These are phyloP conservation scores for Murraya koenigii DNA, from an alignment of 345 rosid species.

Conservation along the genomic window DNA sequence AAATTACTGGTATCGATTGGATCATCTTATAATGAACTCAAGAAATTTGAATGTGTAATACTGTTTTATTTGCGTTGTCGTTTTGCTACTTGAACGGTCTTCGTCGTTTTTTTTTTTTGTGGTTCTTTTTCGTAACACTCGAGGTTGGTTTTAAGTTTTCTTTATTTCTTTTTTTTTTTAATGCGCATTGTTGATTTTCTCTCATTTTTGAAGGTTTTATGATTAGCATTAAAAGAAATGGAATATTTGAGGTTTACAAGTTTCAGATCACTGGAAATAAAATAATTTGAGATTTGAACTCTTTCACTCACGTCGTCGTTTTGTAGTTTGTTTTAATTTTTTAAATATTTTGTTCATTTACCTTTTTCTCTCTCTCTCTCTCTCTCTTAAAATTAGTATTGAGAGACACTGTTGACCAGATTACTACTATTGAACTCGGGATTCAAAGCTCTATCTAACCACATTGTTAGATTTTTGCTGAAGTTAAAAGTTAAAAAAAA, in stretches of 20 bases:
- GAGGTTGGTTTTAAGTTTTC: too few relatives aligned
- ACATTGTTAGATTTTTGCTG: not conserved
- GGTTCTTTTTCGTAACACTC: too few relatives aligned
- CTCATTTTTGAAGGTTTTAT: not conserved
- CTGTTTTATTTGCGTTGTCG: slow-evolving; percentile 6
- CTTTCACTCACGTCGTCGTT: slow-evolving; percentile 11
- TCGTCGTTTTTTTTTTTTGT: not conserved
- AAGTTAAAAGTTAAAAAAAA: not conserved
- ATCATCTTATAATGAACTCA: not conserved
- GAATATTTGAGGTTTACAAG: not conserved
- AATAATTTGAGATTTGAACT: not conserved
- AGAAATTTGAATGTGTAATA: not conserved
- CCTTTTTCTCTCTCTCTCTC: not conserved
- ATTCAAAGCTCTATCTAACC: slow-evolving; percentile 12
- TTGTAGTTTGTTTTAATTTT: not conserved
- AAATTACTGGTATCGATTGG: slow-evolving; percentile 53
- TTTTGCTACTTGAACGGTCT: not conserved
- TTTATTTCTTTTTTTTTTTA: not conserved
- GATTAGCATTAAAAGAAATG: not conserved
- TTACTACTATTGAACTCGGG: not conserved
- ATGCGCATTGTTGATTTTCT: not conserved
- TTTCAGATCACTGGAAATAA: not conserved
- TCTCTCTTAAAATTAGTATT: not conserved
- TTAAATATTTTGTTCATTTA: not conserved
- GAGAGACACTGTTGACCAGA: not conserved